Evolutionary conservation across 495 filamentous ascomycete species (phyloP), one percentile per base, ranked within the genome.

Genomic region (Amniculicola lignicola): DNA sequence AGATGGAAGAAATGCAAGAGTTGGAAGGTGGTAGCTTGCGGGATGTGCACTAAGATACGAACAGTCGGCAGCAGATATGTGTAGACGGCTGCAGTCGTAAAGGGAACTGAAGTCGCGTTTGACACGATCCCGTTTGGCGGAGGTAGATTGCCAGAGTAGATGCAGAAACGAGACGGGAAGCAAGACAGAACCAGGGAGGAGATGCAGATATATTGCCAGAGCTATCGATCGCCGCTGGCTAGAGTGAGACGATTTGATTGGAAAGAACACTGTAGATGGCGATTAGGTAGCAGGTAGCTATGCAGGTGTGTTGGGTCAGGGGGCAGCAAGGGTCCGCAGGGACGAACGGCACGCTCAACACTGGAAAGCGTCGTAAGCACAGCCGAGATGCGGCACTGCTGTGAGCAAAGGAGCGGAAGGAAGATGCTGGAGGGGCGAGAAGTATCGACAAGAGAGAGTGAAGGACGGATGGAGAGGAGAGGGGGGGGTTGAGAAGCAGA

Each of bases 111-210:
- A n/a, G 43, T 15, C 52, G 28, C 18, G 51, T 19, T n/a, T 51
- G 29, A 27, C 21, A n/a, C n/a, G 24, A 11, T 35, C 51, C 47
- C 27, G 35, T 54, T 25, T 24, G 40, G 50, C 37, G 54, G 54
- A 38, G 51, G 51, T 64, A 64, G 31, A 64, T 64, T 46, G 61
- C 31, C 55, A 60, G 41, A 59, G 61, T 35, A 64, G 61, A 64
- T 64, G 54, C 33, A 44, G 54, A 52, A 51, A 48, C 53, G 40
- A 48, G n/a, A 37, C 25, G n/a, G 45, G 25, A 25, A 54, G 41
- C 24, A 28, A 33, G 29, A 35, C 6, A 29, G 28, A 28, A 46
- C 28, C n/a, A 22, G 12, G 31, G 51, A 44, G 39, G 41, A 61
- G 41, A 61, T 55, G 43, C 29, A 59, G 15, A 46, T 36, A 42